Evolutionary conservation across 2,329 filamentous ascomycete species (phyloP).

Genomic region (Colletotrichum horii): DNA sequence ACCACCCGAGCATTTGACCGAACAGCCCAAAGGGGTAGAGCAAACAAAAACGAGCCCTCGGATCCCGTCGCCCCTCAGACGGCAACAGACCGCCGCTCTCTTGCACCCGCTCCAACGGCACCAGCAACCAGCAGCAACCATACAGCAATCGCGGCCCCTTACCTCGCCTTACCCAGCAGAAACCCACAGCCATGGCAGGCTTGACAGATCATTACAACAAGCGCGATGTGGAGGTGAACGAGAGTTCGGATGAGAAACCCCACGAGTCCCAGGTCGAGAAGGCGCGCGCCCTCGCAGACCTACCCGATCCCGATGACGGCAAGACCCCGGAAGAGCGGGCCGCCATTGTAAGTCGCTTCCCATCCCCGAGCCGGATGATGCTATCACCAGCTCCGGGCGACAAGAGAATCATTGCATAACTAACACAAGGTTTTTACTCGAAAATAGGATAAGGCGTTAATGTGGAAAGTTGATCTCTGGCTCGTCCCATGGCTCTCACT

Average conservation of each 20-base stretch:
- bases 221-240: constrained; percentile 16
- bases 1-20: not conserved
- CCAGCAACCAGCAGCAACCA: not conserved
- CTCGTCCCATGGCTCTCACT: constrained; percentile 63
- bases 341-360: constrained; percentile 56
- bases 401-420: not conserved
- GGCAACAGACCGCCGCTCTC: not conserved
- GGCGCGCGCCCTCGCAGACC: constrained; percentile 29
- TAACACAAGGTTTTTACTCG: not conserved
- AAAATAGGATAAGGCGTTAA: constrained; percentile 63
- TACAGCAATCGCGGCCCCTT: not conserved
- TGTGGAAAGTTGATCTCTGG: constrained; percentile 65
- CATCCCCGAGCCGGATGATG: not conserved
- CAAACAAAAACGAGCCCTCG: not conserved
- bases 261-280: constrained; percentile 27
- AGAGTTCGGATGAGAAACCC: constrained; percentile 19
- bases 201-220: not conserved
- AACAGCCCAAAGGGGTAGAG: not conserved
- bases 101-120: not conserved
- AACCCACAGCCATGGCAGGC: constrained; percentile 14
- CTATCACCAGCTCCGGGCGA: not conserved
- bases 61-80: not conserved
- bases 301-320: constrained; percentile 60
- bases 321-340: constrained; percentile 67
- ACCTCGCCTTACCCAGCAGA: not conserved